Evolutionary conservation across 371 early-diverging fungal species (phyloP), one percentile per base, ranked within the genome.

Genomic region (Apophysomyces variabilis): DNA sequence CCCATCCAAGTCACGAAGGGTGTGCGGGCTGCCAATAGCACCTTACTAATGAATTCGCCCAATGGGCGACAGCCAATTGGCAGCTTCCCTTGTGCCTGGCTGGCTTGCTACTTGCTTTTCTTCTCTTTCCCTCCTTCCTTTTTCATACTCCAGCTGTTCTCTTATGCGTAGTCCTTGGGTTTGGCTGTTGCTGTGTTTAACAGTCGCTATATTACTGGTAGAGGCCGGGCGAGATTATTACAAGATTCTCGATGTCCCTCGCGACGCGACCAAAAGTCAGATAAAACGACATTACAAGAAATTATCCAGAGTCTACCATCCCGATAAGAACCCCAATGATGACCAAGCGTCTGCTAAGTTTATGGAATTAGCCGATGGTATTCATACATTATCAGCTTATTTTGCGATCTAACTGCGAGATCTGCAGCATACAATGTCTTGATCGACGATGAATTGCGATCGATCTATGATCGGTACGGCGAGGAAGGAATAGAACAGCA

Each of bases 251-350:
- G 96, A 93, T 13, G 90, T 99, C 18, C 77, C 90, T 11, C 87
- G 93, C 39, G 83, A 86, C 37, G 96, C 97, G 11, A 76, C 89
- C 12, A 83, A 85, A 68, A 83, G 86, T 58, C 95, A 97, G 67
- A 98, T 99, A 74, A 95, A 92, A 70, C 92, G 92, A 70, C 93
- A 95, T 46, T 99, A 94, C 83, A 92, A 93, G 64, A 90, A 89
- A 66, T 81, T 99, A 64, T 89, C 92, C 62, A 92, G 88, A 69
- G 93, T 91, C 73, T 93, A 91, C 71, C 95, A 95, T 67, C 94
- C 95, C 0, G 98, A 98, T 78, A 96, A 96, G 86, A 95, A 96
- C 76, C 93, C 90, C 9, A 93, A 91, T 38, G 87, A 92, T 70
- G 65, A 73, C 44, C 45, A 64, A 3, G 93, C 95, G 5, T 90